Base-by-base conservation (phyloP, 1,284 basidiomycete species). In the Irpex rosettiformis region DNA sequence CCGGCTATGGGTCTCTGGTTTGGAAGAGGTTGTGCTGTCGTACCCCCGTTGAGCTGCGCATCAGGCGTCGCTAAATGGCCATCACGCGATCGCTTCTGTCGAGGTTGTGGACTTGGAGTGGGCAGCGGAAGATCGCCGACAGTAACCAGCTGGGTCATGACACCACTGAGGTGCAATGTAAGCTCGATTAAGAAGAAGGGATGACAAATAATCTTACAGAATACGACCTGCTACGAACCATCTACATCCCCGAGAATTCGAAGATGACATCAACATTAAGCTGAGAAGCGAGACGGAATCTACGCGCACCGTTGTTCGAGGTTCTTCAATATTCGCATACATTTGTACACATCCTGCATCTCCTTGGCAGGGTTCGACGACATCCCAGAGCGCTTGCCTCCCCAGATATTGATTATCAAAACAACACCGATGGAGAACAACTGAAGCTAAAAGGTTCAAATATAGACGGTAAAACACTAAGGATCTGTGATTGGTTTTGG, bases 361-460 rank as follows among this genome's bases (percentile, higher is more conserved):
- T 88, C 82, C 58, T 79, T 79, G 51, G 77, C 77, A 1, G 79
- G 73, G 57, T 86, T 81, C 0, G 70, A 72, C 4, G 73, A 70
- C 28, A 77, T 69, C 1, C 82, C 80, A 37, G 80, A 77, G 55
- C 79, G 77, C 63, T 80, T 83, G 7, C 81, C 82, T 2, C 84
- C 83, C 80, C 88, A 91, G 7, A 89, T 82, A 61, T 82, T 86
- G 62, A 91, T 75, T 33, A 91, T 71, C 3, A 91, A 74, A 4
- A 90, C 81, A 54, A 88, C 78, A 0, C 79, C 84, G 0, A 85
- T 76, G 0, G 83, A 83, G 68, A 86, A 88, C 0, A 80, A 76
- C 18, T 75, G 61, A n/a, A 73, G 56, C 67, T 75, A 8, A n/a
- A 18, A 22, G 8, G 21, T 45, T n/a, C 13, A 18, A 45, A 22